Base-by-base conservation (phyloP, 139 green algal species). In the Chlorella sp. region DNA sequence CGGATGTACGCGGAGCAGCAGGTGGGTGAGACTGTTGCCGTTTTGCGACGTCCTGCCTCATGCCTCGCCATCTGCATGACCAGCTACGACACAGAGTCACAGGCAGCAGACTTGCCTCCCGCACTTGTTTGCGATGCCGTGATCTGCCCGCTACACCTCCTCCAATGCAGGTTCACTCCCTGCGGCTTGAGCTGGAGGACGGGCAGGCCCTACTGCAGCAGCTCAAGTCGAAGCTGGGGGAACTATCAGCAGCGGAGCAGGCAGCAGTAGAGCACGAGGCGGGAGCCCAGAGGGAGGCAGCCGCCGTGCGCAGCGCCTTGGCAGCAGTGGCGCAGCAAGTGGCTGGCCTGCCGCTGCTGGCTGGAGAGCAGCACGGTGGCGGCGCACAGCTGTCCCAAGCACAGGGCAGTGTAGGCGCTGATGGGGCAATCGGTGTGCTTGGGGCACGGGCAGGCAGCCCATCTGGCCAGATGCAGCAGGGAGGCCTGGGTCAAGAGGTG, bases 1-100 rank as follows among this genome's bases (percentile, higher is more conserved):
- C 89, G 93, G 61, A 75, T 81, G 39, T 69, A 83, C 15, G 40
- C 92, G 71, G 87, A 92, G 48, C 87, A 92, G 71, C 93, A 96
- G 81, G 89, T 80, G 71, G 32, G 83, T 30, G 22, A 21, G 39
- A 0, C 60, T 37, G 34, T 18, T 26, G 21, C 32, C 30, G 37
- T 7, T 26, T 5, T 76, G 68, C 68, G 68, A n/a, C n/a, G n/a
- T 42, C 14, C 18, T 57, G 77, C 77, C 19, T 82, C 48, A 57
- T 57, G 5, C 7, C 9, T 9, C 48, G 48, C 7, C 48, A 57
- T 57, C 48, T 57, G 48, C 48, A 57, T 57, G 48, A 9, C 48
- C 32, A 39, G 71, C 36, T 39, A 39, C 21, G 32, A 12, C 5
- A 4, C 9, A 78, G 0, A 40, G 28, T 71, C 21, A 26, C 2